Conservation (phyloP, 768 basidiomycete genomes). For the Panaeolus papilionaceus region DNA sequence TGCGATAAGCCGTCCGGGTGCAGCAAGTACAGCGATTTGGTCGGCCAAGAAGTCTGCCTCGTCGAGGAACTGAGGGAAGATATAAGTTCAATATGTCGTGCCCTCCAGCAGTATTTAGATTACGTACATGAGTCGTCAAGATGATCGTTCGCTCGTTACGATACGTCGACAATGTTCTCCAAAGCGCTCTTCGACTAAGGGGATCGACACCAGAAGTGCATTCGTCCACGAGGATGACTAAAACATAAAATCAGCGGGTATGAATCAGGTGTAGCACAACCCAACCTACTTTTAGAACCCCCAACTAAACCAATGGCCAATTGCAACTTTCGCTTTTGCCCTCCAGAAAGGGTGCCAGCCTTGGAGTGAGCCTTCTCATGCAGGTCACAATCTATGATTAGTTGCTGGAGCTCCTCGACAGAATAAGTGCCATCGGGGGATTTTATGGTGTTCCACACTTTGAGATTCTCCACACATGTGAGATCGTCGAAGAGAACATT, state of each 20-base stretch:
- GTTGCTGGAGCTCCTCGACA: slow-evolving; percentile 65
- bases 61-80: slow-evolving; percentile 62
- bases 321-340: slow-evolving; percentile 84
- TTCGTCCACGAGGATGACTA: slow-evolving; percentile 63
- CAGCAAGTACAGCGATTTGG: slow-evolving; percentile 74
- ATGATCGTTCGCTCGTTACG: slow-evolving; percentile 70
- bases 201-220: slow-evolving; percentile 86
- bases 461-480: slow-evolving; percentile 74
- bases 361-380: slow-evolving; percentile 69
- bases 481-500: slow-evolving; percentile 82
- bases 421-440: slow-evolving; percentile 47
- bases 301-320: slow-evolving; percentile 79
- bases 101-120: neutral
- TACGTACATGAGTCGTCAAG: slow-evolving; percentile 76
- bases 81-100: neutral
- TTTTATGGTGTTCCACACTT: slow-evolving; percentile 77
- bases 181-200: slow-evolving; percentile 75
- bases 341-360: slow-evolving; percentile 71
- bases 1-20: slow-evolving; percentile 78
- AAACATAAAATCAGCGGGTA: slow-evolving; percentile 1
- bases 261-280: slow-evolving; percentile 7
- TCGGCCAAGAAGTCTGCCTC: slow-evolving; percentile 83
- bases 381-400: slow-evolving; percentile 76
- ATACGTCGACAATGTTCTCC: slow-evolving; percentile 73
- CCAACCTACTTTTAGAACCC: slow-evolving; percentile 62